These are phyloP conservation scores for Acidomyces sp. DNA, from an alignment of 495 filamentous ascomycete genomes.

Conservation along the genomic window DNA sequence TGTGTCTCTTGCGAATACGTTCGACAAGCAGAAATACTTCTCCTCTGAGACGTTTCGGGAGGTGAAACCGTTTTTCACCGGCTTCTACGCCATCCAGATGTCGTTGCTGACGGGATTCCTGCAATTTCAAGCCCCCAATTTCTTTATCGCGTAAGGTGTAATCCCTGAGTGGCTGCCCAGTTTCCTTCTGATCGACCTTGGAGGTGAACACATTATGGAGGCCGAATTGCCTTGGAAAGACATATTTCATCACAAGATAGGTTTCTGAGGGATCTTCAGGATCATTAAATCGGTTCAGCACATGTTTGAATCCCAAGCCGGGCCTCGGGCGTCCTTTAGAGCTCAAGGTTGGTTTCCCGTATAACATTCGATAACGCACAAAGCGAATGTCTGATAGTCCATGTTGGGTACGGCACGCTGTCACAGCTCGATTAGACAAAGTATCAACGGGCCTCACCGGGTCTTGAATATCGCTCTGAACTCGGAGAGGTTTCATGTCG, in stretches of 20 bases:
- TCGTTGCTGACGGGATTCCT: conserved; percentile 23
- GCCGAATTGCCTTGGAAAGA: conserved; percentile 83
- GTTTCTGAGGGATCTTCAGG: conserved; percentile 40
- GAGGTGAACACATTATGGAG: conserved; percentile 86
- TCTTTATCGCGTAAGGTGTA: conserved; percentile 76
- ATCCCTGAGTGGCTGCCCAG: conserved; percentile 59
- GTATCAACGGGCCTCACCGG: neutral
- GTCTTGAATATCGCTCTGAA: neutral
- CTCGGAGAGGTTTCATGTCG: conserved; percentile 7
- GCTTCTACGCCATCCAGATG: no score
- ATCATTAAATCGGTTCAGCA: conserved; percentile 61
- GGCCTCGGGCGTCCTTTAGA: conserved; percentile 51
- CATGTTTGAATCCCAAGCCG: conserved; percentile 71
- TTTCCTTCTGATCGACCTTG: conserved; percentile 47
- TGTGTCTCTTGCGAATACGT: conserved; percentile 56
- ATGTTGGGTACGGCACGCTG: conserved; percentile 37
- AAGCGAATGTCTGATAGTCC: conserved; percentile 44
- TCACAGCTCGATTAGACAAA: conserved; percentile 4
- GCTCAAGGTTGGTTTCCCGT: conserved; percentile 59
- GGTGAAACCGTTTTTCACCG: neutral
- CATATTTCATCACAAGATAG: conserved; percentile 71
- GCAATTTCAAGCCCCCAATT: conserved; percentile 35
- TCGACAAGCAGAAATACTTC: conserved; percentile 42
- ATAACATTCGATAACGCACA: conserved; percentile 74
- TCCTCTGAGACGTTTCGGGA: conserved; percentile 71